These are phyloP conservation scores for Pilaira anomala DNA, from an alignment of 192 early-diverging fungal genomes.

Conservation along the genomic window DNA sequence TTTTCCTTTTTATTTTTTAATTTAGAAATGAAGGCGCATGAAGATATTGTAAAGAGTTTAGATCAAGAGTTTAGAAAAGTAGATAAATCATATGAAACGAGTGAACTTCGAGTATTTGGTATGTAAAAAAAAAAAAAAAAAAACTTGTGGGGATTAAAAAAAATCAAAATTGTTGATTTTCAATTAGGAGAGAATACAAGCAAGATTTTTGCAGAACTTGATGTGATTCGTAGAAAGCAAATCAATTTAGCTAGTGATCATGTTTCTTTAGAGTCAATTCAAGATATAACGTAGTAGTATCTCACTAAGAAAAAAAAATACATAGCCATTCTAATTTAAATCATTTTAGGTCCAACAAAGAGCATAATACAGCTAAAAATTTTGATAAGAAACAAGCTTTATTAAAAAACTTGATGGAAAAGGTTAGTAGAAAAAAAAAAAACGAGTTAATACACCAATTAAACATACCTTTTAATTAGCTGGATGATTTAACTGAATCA, in stretches of 20 bases:
- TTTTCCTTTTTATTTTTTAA: neutral
- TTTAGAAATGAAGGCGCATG: constrained; percentile 10
- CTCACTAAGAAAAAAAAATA: neutral
- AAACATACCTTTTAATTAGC: neutral
- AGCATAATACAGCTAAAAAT: neutral
- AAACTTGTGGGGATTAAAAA: neutral
- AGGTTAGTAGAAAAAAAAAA: constrained; percentile 3
- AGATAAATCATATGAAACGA: constrained; percentile 16
- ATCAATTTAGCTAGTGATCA: constrained; percentile 29
- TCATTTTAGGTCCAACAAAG: too few species aligned
- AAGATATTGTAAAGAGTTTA: constrained; percentile 3
- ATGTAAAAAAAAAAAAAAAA: neutral
- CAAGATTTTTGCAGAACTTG: constrained; percentile 25
- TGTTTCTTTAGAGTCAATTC: constrained; percentile 24
- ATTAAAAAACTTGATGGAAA: constrained; percentile 17
- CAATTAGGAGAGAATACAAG: constrained; percentile 12
- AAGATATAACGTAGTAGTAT: constrained; percentile 23
- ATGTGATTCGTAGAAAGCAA: constrained; percentile 26
- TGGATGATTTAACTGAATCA: constrained; percentile 11
- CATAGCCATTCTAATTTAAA: too few species aligned
- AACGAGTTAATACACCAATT: neutral
- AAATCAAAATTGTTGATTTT: neutral
- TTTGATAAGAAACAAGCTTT: constrained; percentile 17
- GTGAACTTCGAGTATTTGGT: constrained; percentile 32
- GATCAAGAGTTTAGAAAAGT: constrained; percentile 11